phyloP scores from a whole-genome alignment of 2,329 filamentous ascomycete genomes.

The Fusarium hostae region DNA sequence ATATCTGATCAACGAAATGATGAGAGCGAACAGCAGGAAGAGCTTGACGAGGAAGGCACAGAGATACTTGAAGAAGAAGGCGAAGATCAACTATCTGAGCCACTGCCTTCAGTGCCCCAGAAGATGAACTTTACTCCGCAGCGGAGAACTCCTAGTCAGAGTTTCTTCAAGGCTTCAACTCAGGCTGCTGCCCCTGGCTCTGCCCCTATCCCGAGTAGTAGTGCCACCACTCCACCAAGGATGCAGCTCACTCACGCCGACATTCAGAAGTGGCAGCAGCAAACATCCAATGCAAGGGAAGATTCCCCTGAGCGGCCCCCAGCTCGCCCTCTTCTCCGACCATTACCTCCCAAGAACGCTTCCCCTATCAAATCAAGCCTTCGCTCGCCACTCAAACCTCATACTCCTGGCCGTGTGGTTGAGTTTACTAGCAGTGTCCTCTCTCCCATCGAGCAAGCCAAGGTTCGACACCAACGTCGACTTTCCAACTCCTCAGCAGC shows the following conservation, averaged over 20 bases:
- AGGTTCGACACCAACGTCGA: conserved; percentile 47
- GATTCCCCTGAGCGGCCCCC: conserved; percentile 49
- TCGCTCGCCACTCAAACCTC: conserved; percentile 67
- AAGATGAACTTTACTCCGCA: conserved; percentile 62
- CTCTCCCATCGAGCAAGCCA: conserved; percentile 57
- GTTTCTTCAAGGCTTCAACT: conserved; percentile 54
- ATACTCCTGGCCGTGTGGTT: conserved; percentile 67
- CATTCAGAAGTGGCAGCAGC: conserved; percentile 55
- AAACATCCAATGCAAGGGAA: conserved; percentile 53
- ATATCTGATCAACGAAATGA: conserved; percentile 8
- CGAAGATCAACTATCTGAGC: conserved; percentile 31
- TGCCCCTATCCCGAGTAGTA: conserved; percentile 30
- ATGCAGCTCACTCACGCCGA: conserved; percentile 57
- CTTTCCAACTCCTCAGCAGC: conserved; percentile 41
- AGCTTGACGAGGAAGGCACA: conserved; percentile 33
- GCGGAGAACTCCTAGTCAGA: conserved; percentile 48
- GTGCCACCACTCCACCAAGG: conserved; percentile 50
- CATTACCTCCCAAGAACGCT: conserved; percentile 61
- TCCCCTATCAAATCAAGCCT: conserved; percentile 68
- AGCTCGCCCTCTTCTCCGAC: conserved; percentile 56
- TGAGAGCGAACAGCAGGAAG: conserved; percentile 30
- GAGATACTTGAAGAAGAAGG: conserved; percentile 48
- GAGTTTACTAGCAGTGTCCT: conserved; percentile 65
- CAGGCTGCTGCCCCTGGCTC: not conserved
- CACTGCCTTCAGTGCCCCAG: conserved; percentile 54